Evolutionary conservation across 257 asterid species (phyloP), one percentile per base, ranked within the genome.

Genomic region (Solanum medicagineum): DNA sequence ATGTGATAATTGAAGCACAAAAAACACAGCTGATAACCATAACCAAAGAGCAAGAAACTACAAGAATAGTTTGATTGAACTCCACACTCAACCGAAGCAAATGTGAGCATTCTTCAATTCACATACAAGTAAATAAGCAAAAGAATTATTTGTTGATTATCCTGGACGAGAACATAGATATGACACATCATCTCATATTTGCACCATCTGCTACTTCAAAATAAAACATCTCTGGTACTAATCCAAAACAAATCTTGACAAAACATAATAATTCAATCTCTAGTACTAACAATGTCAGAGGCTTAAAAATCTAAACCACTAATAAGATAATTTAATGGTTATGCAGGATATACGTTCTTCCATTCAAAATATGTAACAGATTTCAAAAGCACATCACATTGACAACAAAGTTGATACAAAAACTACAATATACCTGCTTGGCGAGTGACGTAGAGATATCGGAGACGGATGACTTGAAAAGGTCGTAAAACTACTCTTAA

Each of bases 341-440:
- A 51, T 77, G 63, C 22, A 51, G 45, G 63, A 47, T 49, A 75
- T 47, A 49, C 24, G 44, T 7, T 16, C 81, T 75, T 47, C 60
- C 82, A 77, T 49, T 54, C 5, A 77, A 69, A 16, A 77, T 24
- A 53, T 26, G 42, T 24, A 51, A 49, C 42, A 26, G 8, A 53
- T 51, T 26, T 15, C 26, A 22, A 51, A 77, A 77, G 26, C 26
- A 16, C 47, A 51, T 79, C 16, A 79, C 44, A 57, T 51, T 49
- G 16, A 10, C 51, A 77, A 77, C 63, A 77, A 77, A 49, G 60
- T 45, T 45, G 56, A n/a, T 49, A 24, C 22, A 8, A 75, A 49
- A 75, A 71, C 13, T 8, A 73, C 40, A 2, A 74, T 45, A 73
- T 89, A 94, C 98, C 99, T 94, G 93, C 92, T 91, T 63, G 93